phyloP scores from a whole-genome alignment of 2,329 filamentous ascomycete genomes.

The Neofusicoccum laricinum region DNA sequence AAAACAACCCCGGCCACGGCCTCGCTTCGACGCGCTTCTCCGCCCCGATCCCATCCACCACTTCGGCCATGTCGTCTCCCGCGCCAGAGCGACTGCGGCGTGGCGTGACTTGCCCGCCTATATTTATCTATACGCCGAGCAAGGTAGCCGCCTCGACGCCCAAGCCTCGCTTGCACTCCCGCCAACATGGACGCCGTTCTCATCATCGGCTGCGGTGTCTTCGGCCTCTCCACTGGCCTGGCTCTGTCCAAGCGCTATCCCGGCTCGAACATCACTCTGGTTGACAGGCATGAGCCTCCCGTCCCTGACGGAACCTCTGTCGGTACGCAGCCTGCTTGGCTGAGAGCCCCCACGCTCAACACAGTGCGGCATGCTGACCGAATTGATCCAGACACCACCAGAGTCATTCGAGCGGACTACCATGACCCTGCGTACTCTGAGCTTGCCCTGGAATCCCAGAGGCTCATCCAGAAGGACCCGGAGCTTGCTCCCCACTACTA shows the following conservation, averaged over 20 bases:
- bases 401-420: constrained; percentile 68
- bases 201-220: constrained; percentile 12
- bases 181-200: neutral
- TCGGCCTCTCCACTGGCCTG: constrained; percentile 13
- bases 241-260: constrained; percentile 11
- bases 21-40: neutral
- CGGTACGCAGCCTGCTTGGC: neutral
- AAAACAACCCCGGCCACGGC: neutral
- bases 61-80: neutral
- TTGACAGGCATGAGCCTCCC: constrained; percentile 14
- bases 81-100: neutral
- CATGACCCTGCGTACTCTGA: constrained; percentile 61
- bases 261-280: neutral
- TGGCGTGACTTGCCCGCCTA: neutral
- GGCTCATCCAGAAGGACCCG: constrained; percentile 58
- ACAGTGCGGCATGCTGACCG: neutral
- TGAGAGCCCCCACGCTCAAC: no score
- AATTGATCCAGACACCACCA: neutral
- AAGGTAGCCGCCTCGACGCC: neutral
- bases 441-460: constrained; percentile 64
- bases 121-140: neutral
- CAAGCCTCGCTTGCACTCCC: neutral
- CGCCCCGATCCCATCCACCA: neutral
- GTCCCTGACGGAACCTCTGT: constrained; percentile 14
- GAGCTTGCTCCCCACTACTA: constrained; percentile 55